Evolutionary conservation across 805 yeast genomes (phyloP), one percentile per base, ranked within the genome.

Genomic region (Wickerhamiella slavikovae): DNA sequence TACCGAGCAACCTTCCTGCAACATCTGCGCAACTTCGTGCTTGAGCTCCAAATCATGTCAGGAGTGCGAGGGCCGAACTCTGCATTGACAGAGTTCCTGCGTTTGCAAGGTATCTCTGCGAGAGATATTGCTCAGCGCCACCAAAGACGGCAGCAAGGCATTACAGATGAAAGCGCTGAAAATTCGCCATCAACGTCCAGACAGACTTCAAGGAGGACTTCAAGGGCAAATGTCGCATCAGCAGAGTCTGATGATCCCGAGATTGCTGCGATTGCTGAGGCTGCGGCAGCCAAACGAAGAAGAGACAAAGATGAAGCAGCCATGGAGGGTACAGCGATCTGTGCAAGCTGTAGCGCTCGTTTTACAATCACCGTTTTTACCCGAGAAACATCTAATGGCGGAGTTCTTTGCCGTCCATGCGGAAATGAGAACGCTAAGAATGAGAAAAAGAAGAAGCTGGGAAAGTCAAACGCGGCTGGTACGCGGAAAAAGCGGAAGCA

Each of bases 51-150:
- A n/a, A n/a, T n/a, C 21, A 41, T 40, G 45, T 34, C 43, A 8
- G 31, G 38, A 3, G 47, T 47, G 2, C 92, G 26, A 3, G 51
- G 52, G 1, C 52, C 52, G 7, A 79, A 78, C 55, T 74, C 91
- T 40, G 95, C 95, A 0, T 57, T 83, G 39, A 83, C 94, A 0
- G 89, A 77, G 50, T 83, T 83, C 44, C 60, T 83, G 35, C 60
- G 82, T 29, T 79, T 75, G 33, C 92, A 82, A 50, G 95, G 95
- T 21, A 83, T 83, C 52, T 75, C 59, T 44, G 80, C 93, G 1
- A 80, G 71, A 33, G 70, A 68, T 24, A 80, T 80, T 46, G 60
- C 82, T 44, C 54, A 55, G 29, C 32, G 49, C 8, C 40, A 42
- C 30, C 33, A 35, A 22, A 25, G 36, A 6, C 32, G 51, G 13